These are phyloP conservation scores for Ogataea zsoltii DNA, from an alignment of 805 yeast species.

Conservation along the genomic window DNA sequence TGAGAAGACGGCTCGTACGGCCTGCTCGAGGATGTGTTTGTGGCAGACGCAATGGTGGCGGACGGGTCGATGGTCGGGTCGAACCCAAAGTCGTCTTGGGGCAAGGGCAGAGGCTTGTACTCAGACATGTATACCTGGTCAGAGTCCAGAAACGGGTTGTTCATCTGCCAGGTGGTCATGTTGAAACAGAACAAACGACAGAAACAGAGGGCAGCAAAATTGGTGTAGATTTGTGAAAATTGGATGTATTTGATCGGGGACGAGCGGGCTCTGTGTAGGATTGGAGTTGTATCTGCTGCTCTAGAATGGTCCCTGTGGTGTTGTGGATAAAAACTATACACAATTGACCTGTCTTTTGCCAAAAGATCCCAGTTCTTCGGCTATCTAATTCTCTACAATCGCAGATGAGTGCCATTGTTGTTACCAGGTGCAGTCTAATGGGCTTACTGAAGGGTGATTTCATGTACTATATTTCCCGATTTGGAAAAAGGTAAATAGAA, in stretches of 20 bases:
- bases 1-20: conserved; percentile 8
- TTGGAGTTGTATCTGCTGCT: too few species aligned
- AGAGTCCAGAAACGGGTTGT: conserved; percentile 30
- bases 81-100: conserved; percentile 53
- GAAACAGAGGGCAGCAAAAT: too few species aligned
- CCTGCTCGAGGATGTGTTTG: conserved; percentile 2
- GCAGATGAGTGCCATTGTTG: conserved; percentile 5
- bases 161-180: conserved; percentile 22
- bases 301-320: too few species aligned
- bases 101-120: conserved; percentile 45
- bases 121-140: conserved; percentile 36
- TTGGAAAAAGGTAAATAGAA: conserved; percentile 20
- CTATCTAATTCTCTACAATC: conserved; percentile 2
- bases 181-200: conserved; percentile 1
- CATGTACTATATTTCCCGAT: conserved; percentile 20
- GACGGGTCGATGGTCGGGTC: conserved; percentile 23
- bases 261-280: too few species aligned
- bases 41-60: conserved; percentile 24
- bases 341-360: too few species aligned
- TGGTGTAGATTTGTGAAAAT: too few species aligned
- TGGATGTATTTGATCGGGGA: too few species aligned
- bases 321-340: too few species aligned
- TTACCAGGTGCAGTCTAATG: not conserved
- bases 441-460: not conserved
- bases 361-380: too few species aligned